Evolutionary conservation across 1,139 yeast genomes (phyloP).

Genomic region (Torulaspora globosa): DNA sequence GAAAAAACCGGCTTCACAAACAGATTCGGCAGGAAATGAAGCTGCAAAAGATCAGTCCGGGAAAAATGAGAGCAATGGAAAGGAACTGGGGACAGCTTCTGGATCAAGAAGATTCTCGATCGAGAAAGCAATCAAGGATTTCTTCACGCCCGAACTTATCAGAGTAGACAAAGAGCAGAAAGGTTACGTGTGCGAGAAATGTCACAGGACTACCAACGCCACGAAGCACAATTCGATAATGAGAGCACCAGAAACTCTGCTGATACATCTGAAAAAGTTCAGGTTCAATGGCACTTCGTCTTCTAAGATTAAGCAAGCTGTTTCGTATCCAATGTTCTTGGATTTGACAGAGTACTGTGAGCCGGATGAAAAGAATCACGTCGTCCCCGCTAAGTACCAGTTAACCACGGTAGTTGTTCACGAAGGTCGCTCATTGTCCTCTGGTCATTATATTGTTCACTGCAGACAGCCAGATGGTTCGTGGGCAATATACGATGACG

Average conservation of each 20-base stretch:
- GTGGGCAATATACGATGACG: constrained; percentile 96
- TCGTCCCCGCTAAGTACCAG: constrained; percentile 59
- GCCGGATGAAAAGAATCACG: constrained; percentile 19
- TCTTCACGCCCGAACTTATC: constrained; percentile 74
- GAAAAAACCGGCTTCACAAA: constrained; percentile 38
- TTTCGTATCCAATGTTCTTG: constrained; percentile 70
- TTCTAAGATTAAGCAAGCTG: constrained; percentile 83
- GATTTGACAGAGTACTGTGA: constrained; percentile 59
- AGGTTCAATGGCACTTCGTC: constrained; percentile 75
- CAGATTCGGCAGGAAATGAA: constrained; percentile 3
- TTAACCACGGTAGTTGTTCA: constrained; percentile 86
- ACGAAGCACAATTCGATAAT: constrained; percentile 69
- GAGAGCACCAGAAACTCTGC: constrained; percentile 81
- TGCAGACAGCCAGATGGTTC: constrained; percentile 87
- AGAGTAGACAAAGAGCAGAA: constrained; percentile 61
- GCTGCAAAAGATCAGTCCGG: constrained; percentile 1
- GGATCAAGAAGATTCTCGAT: constrained; percentile 51
- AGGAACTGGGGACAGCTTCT: constrained; percentile 6
- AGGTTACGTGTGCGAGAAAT: constrained; percentile 84
- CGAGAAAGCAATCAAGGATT: constrained; percentile 70
- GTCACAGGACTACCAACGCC: constrained; percentile 74
- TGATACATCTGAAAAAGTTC: constrained; percentile 84
- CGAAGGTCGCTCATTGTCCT: constrained; percentile 86
- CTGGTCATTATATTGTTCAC: constrained; percentile 91
- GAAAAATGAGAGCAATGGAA: constrained; percentile 7